phyloP scores from a whole-genome alignment of 371 early-diverging fungal genomes.

The Gilbertella persicaria region DNA sequence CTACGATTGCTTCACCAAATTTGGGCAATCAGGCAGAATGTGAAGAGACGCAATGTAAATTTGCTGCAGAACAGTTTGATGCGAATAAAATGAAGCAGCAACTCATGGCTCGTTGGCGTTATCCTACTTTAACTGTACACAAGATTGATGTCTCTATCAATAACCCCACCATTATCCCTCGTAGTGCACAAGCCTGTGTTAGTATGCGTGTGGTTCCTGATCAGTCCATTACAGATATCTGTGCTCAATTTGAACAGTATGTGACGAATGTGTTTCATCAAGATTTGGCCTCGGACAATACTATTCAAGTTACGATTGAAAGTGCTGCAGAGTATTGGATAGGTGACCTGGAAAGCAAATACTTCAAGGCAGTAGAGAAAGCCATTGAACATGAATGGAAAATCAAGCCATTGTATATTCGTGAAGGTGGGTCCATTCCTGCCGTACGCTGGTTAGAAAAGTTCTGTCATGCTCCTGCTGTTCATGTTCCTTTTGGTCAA shows the following conservation, averaged over 20 bases:
- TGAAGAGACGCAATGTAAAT: conserved; percentile 29
- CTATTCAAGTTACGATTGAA: conserved; percentile 39
- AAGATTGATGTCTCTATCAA: conserved; percentile 76
- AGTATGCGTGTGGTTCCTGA: conserved; percentile 85
- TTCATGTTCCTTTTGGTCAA: conserved; percentile 83
- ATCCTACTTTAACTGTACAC: conserved; percentile 83
- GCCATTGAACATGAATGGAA: conserved; percentile 73
- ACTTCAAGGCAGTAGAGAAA: conserved; percentile 67
- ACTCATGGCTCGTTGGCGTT: conserved; percentile 81
- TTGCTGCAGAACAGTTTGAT: conserved; percentile 18
- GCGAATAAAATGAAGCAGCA: conserved; percentile 34
- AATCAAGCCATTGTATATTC: conserved; percentile 60
- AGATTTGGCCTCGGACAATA: conserved; percentile 51
- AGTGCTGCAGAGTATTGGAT: conserved; percentile 83
- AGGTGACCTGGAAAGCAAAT: conserved; percentile 66
- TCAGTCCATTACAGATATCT: conserved; percentile 68
- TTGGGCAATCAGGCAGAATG: conserved; percentile 2
- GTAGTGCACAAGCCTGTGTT: conserved; percentile 67
- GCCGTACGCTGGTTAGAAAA: conserved; percentile 81
- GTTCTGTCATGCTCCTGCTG: conserved; percentile 67
- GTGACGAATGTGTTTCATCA: conserved; percentile 54
- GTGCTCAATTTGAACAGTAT: conserved; percentile 54
- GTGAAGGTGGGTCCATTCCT: conserved; percentile 85
- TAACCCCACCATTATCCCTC: conserved; percentile 75
- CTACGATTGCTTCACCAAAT: conserved; percentile 33